A percentile compares a stretch with the other conserved stretches of the same genome.
Conservation (phyloP, 106 monocot genomes). For the Platanthera guangdongensis region DNA sequence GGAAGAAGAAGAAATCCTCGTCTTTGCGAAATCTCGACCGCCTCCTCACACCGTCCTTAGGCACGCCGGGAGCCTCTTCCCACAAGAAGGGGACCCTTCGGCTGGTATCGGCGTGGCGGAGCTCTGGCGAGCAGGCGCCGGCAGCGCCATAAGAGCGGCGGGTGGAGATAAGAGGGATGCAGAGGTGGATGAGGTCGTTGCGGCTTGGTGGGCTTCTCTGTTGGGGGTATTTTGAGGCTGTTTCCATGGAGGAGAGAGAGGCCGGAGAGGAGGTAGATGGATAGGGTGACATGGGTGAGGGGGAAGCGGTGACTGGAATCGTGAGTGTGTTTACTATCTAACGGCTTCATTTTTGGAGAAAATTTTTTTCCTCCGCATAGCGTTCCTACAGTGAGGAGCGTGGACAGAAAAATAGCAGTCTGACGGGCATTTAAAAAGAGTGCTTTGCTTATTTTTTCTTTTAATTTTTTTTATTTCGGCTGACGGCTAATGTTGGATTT, state of each 20-base stretch:
- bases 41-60: conserved; percentile 8
- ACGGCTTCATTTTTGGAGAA: not conserved
- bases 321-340: not conserved
- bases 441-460: too few relatives aligned
- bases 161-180: conserved; percentile 48
- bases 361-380: too few relatives aligned
- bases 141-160: conserved; percentile 8
- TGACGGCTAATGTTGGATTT: too few relatives aligned
- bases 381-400: too few relatives aligned
- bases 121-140: not conserved
- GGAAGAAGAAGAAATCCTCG: conserved; percentile 6
- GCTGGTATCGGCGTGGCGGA: conserved; percentile 6
- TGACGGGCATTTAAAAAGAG: too few relatives aligned
- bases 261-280: not conserved
- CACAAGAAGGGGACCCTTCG: conserved; percentile 50
- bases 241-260: conserved; percentile 3
- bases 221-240: not conserved
- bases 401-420: too few relatives aligned
- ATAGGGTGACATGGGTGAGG: not conserved
- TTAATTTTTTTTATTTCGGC: too few relatives aligned
- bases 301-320: not conserved
- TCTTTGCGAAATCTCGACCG: not conserved
- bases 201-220: not conserved
- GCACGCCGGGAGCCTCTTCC: conserved; percentile 58
- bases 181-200: conserved; percentile 23